Evolutionary conservation across 208 protist species (phyloP).

Genomic region (Leishmania tarentolae): DNA sequence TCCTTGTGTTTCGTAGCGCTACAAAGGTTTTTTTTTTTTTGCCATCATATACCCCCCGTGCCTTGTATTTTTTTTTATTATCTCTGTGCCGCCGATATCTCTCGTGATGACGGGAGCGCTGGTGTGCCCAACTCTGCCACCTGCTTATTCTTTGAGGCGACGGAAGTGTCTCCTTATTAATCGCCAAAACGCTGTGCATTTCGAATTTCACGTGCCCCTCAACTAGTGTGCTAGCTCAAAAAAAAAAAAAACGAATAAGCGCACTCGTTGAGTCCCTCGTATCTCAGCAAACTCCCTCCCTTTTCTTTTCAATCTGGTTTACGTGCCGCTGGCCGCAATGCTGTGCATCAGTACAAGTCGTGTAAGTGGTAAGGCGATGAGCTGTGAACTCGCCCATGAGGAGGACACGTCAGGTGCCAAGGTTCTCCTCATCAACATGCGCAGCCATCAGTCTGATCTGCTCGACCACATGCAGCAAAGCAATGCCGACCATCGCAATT

Average conservation of each 20-base stretch:
- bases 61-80: neutral
- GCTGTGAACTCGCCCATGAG: constrained; percentile 33
- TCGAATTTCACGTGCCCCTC: too few relatives aligned
- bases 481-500: constrained; percentile 18
- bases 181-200: neutral
- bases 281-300: neutral
- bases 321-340: constrained; percentile 8
- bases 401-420: constrained; percentile 24
- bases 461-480: constrained; percentile 21
- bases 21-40: neutral
- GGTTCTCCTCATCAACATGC: constrained; percentile 77
- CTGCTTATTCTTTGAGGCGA: neutral
- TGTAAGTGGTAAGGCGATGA: neutral
- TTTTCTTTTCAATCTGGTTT: neutral
- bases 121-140: neutral
- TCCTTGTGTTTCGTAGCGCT: too few relatives aligned
- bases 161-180: neutral
- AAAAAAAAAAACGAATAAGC: neutral
- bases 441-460: constrained; percentile 47
- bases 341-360: constrained; percentile 22
- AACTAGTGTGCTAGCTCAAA: too few relatives aligned
- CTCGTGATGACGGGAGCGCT: neutral
- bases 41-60: neutral
- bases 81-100: neutral
- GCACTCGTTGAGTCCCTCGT: neutral